phyloP scores from a whole-genome alignment of 2,329 filamentous ascomycete species.

The Hirsutella rhossiliensis region DNA sequence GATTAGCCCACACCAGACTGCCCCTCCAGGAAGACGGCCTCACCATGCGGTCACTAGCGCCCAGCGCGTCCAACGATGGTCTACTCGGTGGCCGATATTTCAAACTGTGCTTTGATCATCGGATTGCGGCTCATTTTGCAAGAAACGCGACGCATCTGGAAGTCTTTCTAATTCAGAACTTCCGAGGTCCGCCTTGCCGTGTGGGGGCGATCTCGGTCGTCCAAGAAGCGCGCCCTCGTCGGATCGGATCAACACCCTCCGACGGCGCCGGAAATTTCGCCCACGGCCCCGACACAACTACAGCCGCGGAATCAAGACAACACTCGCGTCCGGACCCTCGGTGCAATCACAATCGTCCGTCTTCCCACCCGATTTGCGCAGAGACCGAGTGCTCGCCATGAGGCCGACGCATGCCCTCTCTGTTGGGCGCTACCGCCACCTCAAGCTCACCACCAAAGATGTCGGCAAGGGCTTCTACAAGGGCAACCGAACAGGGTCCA shows the following conservation, averaged over 20 bases:
- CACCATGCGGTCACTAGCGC: background rate
- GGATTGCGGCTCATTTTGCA: background rate
- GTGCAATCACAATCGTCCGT: background rate
- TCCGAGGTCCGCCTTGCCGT: no score
- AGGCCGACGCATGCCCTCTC: constrained; percentile 56
- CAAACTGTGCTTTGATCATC: background rate
- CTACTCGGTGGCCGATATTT: background rate
- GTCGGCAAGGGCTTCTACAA: constrained; percentile 95
- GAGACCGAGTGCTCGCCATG: constrained; percentile 32
- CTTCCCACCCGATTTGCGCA: background rate
- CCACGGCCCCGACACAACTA: background rate
- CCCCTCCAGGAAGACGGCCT: background rate
- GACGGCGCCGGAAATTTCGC: constrained; percentile 7
- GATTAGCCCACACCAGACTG: no score
- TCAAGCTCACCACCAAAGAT: constrained; percentile 82
- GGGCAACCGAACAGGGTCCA: constrained; percentile 77
- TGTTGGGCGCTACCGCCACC: constrained; percentile 57
- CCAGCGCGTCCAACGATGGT: background rate
- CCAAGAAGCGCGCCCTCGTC: background rate
- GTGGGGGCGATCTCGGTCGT: no score
- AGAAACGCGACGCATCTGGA: background rate
- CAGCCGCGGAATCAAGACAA: background rate
- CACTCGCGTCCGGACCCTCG: background rate
- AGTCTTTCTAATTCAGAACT: no score
- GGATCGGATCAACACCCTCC: constrained; percentile 19